Evolutionary conservation across 2,329 filamentous ascomycete species (phyloP).

Genomic region (Calonectria pauciramosa): DNA sequence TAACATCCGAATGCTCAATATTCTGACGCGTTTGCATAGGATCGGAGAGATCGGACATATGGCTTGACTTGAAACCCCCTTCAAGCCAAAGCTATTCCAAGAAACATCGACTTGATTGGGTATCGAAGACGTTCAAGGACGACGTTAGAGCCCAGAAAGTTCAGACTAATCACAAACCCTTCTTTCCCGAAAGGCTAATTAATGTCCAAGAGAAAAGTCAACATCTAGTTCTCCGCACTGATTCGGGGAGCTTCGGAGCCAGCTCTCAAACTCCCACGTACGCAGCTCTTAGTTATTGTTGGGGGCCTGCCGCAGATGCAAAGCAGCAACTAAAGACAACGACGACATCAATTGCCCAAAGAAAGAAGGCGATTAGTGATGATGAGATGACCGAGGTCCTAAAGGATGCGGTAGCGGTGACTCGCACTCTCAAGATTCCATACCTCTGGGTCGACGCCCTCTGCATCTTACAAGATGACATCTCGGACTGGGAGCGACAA

Average conservation of each 20-base stretch:
- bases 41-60: background rate
- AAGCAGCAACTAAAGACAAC: background rate
- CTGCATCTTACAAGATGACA: background rate
- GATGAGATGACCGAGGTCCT: background rate
- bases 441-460: slow-evolving; percentile 2
- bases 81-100: background rate
- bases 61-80: background rate
- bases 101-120: background rate
- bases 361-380: background rate
- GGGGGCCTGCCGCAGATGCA: background rate
- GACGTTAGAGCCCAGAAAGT: background rate
- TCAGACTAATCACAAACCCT: background rate
- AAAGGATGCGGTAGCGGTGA: background rate
- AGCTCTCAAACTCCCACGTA: background rate
- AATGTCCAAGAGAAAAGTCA: background rate
- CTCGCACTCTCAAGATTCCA: background rate
- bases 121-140: background rate
- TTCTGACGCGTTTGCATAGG: background rate
- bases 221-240: background rate
- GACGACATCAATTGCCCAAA: background rate
- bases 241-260: background rate
- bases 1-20: background rate
- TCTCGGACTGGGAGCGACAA: slow-evolving; percentile 1
- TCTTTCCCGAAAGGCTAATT: slow-evolving; percentile 5
- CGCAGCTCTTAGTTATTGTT: background rate